Percentiles rank a stretch among this genome's conserved stretches.
These are phyloP conservation scores for Colletotrichum camelliae DNA, from an alignment of 2,329 filamentous ascomycete species.

Conservation along the genomic window DNA sequence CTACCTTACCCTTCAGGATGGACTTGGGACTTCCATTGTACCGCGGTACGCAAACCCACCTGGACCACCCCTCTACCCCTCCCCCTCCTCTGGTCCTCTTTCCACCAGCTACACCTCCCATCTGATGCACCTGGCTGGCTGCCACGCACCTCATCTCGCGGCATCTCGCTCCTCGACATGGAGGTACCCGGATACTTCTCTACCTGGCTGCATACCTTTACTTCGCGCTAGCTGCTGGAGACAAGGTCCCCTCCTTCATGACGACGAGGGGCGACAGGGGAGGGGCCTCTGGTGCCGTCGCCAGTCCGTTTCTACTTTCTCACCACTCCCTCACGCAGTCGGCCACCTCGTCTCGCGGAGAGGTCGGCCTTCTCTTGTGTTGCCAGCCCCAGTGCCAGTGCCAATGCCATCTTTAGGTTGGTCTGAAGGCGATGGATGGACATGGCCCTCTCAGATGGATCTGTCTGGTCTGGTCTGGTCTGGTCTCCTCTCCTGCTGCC, in stretches of 20 bases:
- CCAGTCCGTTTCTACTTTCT: neutral
- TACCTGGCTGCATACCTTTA: neutral
- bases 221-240: conserved; percentile 17
- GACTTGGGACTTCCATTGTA: neutral
- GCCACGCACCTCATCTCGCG: neutral
- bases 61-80: neutral
- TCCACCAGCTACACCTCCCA: neutral
- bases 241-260: conserved; percentile 19
- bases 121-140: neutral
- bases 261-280: conserved; percentile 11
- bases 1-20: neutral
- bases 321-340: neutral
- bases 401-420: neutral
- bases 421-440: neutral
- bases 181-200: neutral
- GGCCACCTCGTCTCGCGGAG: neutral
- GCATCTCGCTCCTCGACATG: neutral
- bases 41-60: neutral
- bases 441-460: neutral
- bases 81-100: neutral
- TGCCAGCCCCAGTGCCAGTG: neutral
- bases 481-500: neutral
- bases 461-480: neutral
- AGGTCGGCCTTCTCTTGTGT: neutral
- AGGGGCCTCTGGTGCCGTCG: neutral